A percentile compares a stretch with the other conserved stretches of the same genome.
phyloP scores from a whole-genome alignment of 768 basidiomycete genomes.

The Guyanaporus albipodus region DNA sequence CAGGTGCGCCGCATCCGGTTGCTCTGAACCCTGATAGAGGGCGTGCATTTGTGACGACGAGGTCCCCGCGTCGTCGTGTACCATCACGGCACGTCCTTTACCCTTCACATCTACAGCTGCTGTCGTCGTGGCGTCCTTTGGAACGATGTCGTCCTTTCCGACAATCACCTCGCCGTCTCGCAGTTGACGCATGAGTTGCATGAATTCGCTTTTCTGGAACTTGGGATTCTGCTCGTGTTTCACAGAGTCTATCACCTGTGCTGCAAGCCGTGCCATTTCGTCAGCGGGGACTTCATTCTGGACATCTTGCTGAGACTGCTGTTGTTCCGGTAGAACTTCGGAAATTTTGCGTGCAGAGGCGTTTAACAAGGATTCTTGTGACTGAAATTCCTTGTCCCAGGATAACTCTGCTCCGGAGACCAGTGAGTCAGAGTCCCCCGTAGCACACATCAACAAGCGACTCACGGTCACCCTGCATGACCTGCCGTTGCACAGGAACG shows the following conservation, averaged over 20 bases:
- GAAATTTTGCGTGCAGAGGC: conserved; percentile 11
- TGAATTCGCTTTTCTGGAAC: conserved; percentile 79
- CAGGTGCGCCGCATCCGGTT: conserved; percentile 15
- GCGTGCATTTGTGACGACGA: conserved; percentile 5
- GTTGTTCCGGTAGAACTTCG: conserved; percentile 8
- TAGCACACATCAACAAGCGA: conserved; percentile 2
- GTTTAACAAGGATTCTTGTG: conserved; percentile 45
- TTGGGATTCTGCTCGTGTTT: conserved; percentile 75
- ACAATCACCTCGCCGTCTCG: conserved; percentile 76
- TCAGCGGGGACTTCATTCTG: conserved; percentile 39
- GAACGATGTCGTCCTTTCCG: conserved; percentile 74
- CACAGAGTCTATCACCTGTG: conserved; percentile 70
- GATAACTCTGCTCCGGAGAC: conserved; percentile 15
- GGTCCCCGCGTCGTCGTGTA: not conserved
- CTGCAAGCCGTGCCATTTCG: conserved; percentile 78
- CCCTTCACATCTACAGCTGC: conserved; percentile 51
- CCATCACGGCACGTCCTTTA: conserved; percentile 48
- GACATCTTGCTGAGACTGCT: conserved; percentile 13
- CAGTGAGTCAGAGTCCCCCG: not conserved
- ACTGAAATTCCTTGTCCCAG: conserved; percentile 66
- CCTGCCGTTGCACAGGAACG: conserved; percentile 20
- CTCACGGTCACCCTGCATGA: conserved; percentile 43
- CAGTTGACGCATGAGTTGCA: conserved; percentile 82
- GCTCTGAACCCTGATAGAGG: conserved; percentile 21
- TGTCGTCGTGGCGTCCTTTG: conserved; percentile 34